Evolutionary conservation across 495 filamentous ascomycete genomes (phyloP).

Genomic region (Patellaria atrata): DNA sequence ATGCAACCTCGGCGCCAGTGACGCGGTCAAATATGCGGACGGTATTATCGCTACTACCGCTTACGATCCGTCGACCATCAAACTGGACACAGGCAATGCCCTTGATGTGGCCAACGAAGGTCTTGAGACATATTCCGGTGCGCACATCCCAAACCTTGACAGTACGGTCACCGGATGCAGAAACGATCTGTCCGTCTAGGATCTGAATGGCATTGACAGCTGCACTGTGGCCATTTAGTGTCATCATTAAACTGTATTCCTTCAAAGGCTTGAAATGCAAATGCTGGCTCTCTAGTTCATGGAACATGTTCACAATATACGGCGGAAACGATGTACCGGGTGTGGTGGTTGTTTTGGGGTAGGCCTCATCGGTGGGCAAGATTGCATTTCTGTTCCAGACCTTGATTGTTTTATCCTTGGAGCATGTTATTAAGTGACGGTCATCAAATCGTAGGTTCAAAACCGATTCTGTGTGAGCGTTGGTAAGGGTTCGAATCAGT

Average conservation of each 20-base stretch:
- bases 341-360: slow-evolving; percentile 16
- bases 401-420: slow-evolving; percentile 92
- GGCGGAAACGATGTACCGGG: slow-evolving; percentile 28
- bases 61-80: slow-evolving; percentile 92
- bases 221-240: slow-evolving; percentile 66
- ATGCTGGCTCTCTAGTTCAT: slow-evolving; percentile 18
- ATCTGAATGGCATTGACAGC: slow-evolving; percentile 96
- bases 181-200: slow-evolving; percentile 72
- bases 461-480: slow-evolving; percentile 79
- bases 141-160: slow-evolving; percentile 91
- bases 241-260: slow-evolving; percentile 64
- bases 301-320: slow-evolving; percentile 38
- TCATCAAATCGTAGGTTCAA: slow-evolving; percentile 92
- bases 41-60: slow-evolving; percentile 86
- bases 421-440: slow-evolving; percentile 84
- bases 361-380: slow-evolving; percentile 38
- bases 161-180: slow-evolving; percentile 80
- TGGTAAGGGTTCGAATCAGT: slow-evolving; percentile 51
- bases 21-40: slow-evolving; percentile 85
- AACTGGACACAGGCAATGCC: slow-evolving; percentile 97
- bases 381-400: slow-evolving; percentile 76
- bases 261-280: slow-evolving; percentile 37
- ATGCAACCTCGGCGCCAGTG: slow-evolving; percentile 76
- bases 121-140: slow-evolving; percentile 57
- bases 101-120: slow-evolving; percentile 75